Conservation (phyloP, 2,329 filamentous ascomycete species). For the Aspergillus felis region DNA sequence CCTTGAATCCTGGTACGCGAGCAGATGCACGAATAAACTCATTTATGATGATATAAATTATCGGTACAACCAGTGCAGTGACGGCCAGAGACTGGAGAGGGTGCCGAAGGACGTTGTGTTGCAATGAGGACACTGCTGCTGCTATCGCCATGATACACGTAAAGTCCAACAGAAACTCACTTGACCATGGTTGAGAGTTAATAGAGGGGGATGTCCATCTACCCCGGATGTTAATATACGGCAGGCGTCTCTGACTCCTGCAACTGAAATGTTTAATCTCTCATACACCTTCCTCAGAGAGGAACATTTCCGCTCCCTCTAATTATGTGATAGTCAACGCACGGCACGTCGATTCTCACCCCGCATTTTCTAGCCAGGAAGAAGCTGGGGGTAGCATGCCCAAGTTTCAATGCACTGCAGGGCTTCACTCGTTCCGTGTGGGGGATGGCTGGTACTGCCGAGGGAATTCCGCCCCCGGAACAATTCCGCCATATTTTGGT, state of each 20-base stretch:
- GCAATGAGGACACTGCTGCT: constrained; percentile 18
- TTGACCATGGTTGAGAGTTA: neutral
- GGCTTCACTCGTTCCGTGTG: constrained; percentile 6
- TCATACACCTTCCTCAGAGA: neutral
- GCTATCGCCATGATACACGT: constrained; percentile 25
- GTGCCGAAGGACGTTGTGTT: constrained; percentile 13
- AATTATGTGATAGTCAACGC: neutral
- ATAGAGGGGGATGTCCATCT: neutral
- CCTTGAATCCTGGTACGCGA: constrained; percentile 46
- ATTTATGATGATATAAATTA: constrained; percentile 48
- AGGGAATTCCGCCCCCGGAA: constrained; percentile 22
- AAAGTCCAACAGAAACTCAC: neutral
- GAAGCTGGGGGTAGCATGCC: constrained; percentile 10
- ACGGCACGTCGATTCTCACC: constrained; percentile 1
- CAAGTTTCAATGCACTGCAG: neutral
- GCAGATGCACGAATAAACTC: constrained; percentile 46
- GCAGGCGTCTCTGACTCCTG: neutral
- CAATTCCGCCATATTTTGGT: constrained; percentile 12
- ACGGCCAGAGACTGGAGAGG: constrained; percentile 20
- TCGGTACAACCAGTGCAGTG: constrained; percentile 24
- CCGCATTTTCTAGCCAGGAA: constrained; percentile 4
- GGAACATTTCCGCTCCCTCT: constrained; percentile 21
- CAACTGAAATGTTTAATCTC: neutral
- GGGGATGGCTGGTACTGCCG: constrained; percentile 6
- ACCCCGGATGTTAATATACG: constrained; percentile 4